Evolutionary conservation across 352 stramenopile species (phyloP).

Genomic region (Globisporangium abappressorium): DNA sequence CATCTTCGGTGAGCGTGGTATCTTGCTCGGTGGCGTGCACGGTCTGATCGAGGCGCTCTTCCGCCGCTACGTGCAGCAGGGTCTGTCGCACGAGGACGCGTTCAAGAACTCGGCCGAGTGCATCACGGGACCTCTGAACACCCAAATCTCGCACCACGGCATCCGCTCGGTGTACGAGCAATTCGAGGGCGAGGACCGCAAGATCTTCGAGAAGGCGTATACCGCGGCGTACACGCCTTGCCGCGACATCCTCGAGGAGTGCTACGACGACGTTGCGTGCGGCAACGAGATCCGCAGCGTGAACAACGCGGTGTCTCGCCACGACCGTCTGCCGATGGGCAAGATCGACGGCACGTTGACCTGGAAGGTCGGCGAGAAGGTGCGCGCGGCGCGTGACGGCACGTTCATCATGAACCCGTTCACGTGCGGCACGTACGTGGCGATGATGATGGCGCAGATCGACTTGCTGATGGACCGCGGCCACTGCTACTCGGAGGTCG

Average conservation of each 20-base stretch:
- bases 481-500: constrained; percentile 97
- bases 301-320: constrained; percentile 95
- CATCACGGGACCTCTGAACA: constrained; percentile 97
- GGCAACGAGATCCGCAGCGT: constrained; percentile 98
- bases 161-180: constrained; percentile 97
- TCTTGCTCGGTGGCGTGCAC: constrained; percentile 96
- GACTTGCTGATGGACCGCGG: constrained; percentile 95
- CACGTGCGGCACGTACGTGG: constrained; percentile 96
- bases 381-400: constrained; percentile 92
- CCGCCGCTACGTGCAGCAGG: constrained; percentile 94
- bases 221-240: constrained; percentile 93
- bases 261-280: constrained; percentile 97
- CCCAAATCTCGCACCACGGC: constrained; percentile 96
- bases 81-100: constrained; percentile 92
- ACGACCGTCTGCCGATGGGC: constrained; percentile 94
- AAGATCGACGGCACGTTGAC: constrained; percentile 98
- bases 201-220: constrained; percentile 94
- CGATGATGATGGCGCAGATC: constrained; percentile 99
- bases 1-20: constrained; percentile 98
- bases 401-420: constrained; percentile 98
- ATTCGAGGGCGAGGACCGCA: constrained; percentile 92
- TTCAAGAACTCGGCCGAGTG: constrained; percentile 97
- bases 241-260: constrained; percentile 98
- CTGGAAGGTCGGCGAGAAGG: constrained; percentile 97
- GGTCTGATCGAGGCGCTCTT: constrained; percentile 97